Percentiles rank a stretch among this genome's conserved stretches.
Conservation (phyloP, 306 rosid species). For the Amphicarpaea edgeworthii region DNA sequence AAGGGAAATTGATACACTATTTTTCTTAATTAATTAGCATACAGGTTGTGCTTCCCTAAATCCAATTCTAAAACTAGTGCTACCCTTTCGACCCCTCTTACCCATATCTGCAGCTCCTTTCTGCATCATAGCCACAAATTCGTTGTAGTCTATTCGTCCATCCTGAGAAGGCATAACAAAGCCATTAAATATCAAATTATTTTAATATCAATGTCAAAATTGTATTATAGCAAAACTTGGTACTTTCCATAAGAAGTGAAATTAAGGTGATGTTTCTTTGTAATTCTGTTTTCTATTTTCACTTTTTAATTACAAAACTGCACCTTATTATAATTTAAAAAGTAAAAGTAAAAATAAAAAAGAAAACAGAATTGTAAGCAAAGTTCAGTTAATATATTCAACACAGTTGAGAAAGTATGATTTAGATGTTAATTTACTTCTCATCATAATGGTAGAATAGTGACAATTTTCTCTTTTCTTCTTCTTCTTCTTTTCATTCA, state of each 20-base stretch:
- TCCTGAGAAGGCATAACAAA: conserved; percentile 63
- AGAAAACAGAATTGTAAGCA: no score
- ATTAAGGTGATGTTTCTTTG: no score
- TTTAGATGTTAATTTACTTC: conserved; percentile 11
- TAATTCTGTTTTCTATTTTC: no score
- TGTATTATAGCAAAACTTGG: neutral
- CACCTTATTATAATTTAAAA: no score
- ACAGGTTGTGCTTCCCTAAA: conserved; percentile 77
- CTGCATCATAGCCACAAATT: conserved; percentile 95
- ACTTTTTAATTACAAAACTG: no score
- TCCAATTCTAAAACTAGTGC: conserved; percentile 66
- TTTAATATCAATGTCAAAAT: neutral
- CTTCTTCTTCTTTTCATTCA: conserved; percentile 4
- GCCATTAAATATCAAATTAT: conserved; percentile 4
- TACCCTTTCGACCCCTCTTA: conserved; percentile 58
- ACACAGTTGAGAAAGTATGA: neutral
- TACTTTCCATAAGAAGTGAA: neutral
- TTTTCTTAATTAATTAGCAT: conserved; percentile 65
- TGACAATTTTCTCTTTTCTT: neutral
- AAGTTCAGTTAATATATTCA: neutral
- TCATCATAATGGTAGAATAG: neutral
- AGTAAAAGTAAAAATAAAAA: no score
- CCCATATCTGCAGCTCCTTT: conserved; percentile 69
- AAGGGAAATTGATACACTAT: conserved; percentile 39
- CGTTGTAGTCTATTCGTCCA: conserved; percentile 90